Evolutionary conservation across 2,329 filamentous ascomycete genomes (phyloP).

Genomic region (Aspergillus sp.): DNA sequence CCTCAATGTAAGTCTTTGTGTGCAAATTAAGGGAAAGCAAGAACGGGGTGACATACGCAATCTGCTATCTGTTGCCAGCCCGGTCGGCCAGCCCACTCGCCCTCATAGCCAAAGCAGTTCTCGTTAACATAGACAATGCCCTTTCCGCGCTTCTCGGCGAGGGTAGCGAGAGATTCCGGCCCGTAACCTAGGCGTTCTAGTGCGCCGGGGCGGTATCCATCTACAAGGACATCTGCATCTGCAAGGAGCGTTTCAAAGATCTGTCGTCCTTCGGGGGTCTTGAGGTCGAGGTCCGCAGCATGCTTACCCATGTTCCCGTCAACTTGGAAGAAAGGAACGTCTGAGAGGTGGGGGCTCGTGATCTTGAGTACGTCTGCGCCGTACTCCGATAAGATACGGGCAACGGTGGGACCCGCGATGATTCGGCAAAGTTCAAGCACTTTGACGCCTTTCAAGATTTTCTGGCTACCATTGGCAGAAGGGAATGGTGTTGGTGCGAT

Average conservation of each 20-base stretch:
- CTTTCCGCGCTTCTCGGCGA: conserved; percentile 56
- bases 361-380: conserved; percentile 72
- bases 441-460: conserved; percentile 58
- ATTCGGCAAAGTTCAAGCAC: conserved; percentile 73
- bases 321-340: conserved; percentile 71
- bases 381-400: conserved; percentile 67
- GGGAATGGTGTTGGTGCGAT: conserved; percentile 29
- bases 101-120: conserved; percentile 67
- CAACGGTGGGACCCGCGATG: conserved; percentile 70
- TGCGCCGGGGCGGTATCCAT: conserved; percentile 69
- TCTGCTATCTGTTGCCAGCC: conserved; percentile 74
- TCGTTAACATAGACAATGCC: conserved; percentile 69
- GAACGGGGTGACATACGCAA: conserved; percentile 47
- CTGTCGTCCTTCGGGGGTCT: conserved; percentile 52
- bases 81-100: conserved; percentile 62
- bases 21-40: not conserved
- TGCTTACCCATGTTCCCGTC: conserved; percentile 73
- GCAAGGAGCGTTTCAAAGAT: conserved; percentile 60
- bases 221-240: conserved; percentile 65
- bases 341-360: conserved; percentile 65
- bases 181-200: conserved; percentile 65
- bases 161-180: conserved; percentile 52
- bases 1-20: not conserved
- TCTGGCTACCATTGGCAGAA: conserved; percentile 30
- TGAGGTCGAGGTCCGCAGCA: conserved; percentile 63